Evolutionary conservation across 306 rosid genomes (phyloP).

Genomic region (Citrullus colocynthis): DNA sequence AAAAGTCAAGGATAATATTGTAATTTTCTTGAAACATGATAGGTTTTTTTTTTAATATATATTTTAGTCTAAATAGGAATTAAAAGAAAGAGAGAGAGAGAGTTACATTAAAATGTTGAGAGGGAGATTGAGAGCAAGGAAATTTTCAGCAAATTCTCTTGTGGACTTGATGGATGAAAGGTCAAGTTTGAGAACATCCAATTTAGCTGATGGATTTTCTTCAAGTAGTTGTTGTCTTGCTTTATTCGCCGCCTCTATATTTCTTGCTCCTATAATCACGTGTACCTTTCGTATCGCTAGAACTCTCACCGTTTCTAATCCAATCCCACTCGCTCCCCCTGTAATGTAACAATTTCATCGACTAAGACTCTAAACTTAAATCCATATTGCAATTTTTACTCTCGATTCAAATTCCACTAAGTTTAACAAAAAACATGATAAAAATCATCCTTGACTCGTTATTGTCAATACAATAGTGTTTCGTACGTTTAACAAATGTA

Average conservation of each 20-base stretch:
- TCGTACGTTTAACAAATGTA: too few relatives aligned
- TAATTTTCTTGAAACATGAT: too few relatives aligned
- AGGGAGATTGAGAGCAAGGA: conserved; percentile 60
- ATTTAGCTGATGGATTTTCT: conserved; percentile 29
- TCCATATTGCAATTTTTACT: too few relatives aligned
- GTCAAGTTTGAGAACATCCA: conserved; percentile 58
- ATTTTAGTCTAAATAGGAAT: too few relatives aligned
- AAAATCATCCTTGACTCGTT: too few relatives aligned
- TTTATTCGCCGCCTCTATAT: conserved; percentile 52
- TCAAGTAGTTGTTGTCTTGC: conserved; percentile 42
- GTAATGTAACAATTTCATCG: not conserved
- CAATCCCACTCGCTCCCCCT: conserved; percentile 98
- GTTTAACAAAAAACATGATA: too few relatives aligned
- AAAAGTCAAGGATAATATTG: too few relatives aligned
- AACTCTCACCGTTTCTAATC: conserved; percentile 68
- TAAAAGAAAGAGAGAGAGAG: not conserved
- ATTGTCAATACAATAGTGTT: too few relatives aligned
- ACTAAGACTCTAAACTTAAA: too few relatives aligned
- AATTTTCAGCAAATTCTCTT: conserved; percentile 41
- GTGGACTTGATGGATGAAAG: conserved; percentile 57
- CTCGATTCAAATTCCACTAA: too few relatives aligned
- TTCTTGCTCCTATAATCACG: conserved; percentile 68
- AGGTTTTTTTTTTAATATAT: too few relatives aligned
- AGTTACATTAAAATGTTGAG: conserved; percentile 58
- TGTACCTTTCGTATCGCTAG: conserved; percentile 55